A percentile compares a stretch with the other conserved stretches of the same genome.
Evolutionary conservation across 2,329 filamentous ascomycete species (phyloP).

Genomic region (Colletotrichum plurivorum): DNA sequence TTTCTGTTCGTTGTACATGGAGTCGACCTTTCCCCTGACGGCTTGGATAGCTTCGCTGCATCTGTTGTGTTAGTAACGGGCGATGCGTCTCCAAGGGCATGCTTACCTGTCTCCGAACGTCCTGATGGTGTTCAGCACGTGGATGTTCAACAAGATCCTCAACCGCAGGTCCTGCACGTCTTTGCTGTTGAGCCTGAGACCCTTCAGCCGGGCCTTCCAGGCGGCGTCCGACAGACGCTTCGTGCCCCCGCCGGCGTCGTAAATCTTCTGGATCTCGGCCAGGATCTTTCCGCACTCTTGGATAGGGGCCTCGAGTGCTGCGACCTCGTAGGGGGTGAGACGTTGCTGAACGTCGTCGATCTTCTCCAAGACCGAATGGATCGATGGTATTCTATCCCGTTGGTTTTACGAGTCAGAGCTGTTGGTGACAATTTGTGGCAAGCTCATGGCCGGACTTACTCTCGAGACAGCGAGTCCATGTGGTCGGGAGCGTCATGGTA

Average conservation of each 20-base stretch:
- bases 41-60: neutral
- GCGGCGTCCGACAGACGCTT: neutral
- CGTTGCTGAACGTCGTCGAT: neutral
- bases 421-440: too few species aligned
- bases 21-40: neutral
- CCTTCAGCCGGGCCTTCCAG: neutral
- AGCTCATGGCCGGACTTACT: neutral
- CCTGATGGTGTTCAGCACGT: neutral
- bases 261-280: neutral
- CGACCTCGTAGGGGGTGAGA: neutral
- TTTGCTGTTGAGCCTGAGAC: neutral
- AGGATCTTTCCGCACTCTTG: neutral
- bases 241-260: neutral
- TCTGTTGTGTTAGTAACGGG: neutral
- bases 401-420: too few species aligned
- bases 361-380: neutral
- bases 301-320: neutral
- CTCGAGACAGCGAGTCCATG: neutral
- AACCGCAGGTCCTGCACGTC: neutral
- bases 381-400: neutral
- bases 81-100: rapidly evolving
- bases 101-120: neutral
- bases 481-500: neutral
- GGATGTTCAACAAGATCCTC: neutral
- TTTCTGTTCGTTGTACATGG: rapidly evolving